Evolutionary conservation across 202 grass and related monocot species (phyloP), one percentile per base, ranked within the genome.

Genomic region (Cymbopogon flexuosus): DNA sequence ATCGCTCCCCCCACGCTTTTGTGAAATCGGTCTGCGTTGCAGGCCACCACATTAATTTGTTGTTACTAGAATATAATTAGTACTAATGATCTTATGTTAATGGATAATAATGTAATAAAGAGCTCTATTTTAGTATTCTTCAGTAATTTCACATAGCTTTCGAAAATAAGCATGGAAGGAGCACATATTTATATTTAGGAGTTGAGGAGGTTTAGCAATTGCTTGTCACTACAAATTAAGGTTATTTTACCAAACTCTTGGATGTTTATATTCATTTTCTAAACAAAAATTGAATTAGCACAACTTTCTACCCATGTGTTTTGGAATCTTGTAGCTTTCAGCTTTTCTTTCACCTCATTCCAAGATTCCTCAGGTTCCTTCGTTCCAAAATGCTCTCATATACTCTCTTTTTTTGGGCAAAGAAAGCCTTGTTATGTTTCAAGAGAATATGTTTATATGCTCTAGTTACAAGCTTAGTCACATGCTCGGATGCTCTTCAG

Each of bases 391-490:
- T 7, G 27, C 1, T 52, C 47, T 52, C 5, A 47, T 5, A 47
- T 46, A 45, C 0, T 3, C 2, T 16, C 7, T 54, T 54, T 19
- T 8, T 8, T 2, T 7, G 6, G 1, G 0, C 16, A 8, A 19
- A 8, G 16, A 54, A 54, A 54, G 6, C 18, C 4, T 54, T 19
- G 8, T 54, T 22, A 56, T 52, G 16, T 52, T 52, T 52, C 46
- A 49, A 16, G 46, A 9, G 27, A 24, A 68, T 23, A 59, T 45
- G 41, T 3, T 54, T 54, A 16, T 22, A 13, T 59, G 18, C 22
- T 54, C 7, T 34, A 5, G 13, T 52, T 70, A 70, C 23, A 62
- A 62, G 76, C 75, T 80, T 81, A 68, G 15, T 70, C 31, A 54
- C 40, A 56, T 58, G 56, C 9, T 40, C 24, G n/a, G n/a, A n/a